Evolutionary conservation across 306 rosid species (phyloP), one percentile per base, ranked within the genome.

Genomic region (Rubus idaeus): DNA sequence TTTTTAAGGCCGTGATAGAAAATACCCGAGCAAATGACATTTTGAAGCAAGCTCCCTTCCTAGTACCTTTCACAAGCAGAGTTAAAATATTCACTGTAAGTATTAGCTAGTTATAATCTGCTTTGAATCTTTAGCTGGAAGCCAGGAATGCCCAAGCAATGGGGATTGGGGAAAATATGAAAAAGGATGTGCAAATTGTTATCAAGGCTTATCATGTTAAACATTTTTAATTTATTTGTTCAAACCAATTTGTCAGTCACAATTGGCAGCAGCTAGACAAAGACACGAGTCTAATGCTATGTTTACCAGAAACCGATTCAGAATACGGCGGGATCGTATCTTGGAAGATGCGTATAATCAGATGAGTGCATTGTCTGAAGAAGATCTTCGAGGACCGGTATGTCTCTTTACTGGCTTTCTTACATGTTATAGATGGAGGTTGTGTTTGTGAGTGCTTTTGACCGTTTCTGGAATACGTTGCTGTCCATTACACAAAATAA

Each of bases 31-130:
- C 99, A 71, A 89, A 91, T 88, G 99, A 92, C 70, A 92, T 95
- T 78, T 74, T 95, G 82, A 95, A 92, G 90, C 94, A 83, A 87
- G 97, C 97, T 47, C 92, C 99, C 35, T 95, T 95, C 80, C 87
- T 95, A 83, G 90, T 95, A 75, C 98, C 99, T 71, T 95, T 95
- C 85, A 95, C 99, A 10, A 92, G 99, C 94, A 90, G 99, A 89
- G 99, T 91, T 79, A 95, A 95, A 84, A 95, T 95, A 74, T 92
- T 91, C 85, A 85, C 94, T 12, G 99, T 92, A 84, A 82, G 99
- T 73, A 73, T 73, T 71, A 71, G 20, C 55, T 58, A 75, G 71
- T 74, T 61, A 64, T 44, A 51, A 75, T 71, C 64, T 51, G 16
- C 47, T 63, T 41, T 68, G 26, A 52, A n/a, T 75, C 77, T 63